A percentile compares a stretch with the other conserved stretches of the same genome.
Conservation (phyloP, 1,139 yeast species). For the Taphrina flavorubra region DNA sequence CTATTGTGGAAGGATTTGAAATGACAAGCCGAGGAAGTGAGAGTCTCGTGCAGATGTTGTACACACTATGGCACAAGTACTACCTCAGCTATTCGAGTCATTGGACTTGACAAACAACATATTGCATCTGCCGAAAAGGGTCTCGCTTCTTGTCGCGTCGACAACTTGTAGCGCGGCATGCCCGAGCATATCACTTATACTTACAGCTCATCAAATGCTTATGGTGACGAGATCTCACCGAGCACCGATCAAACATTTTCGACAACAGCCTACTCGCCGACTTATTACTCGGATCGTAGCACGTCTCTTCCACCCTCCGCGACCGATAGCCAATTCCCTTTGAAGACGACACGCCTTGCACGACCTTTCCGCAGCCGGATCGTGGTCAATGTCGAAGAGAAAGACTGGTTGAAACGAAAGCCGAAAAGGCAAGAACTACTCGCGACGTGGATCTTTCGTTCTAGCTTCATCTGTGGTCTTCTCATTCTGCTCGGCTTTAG, state of each 20-base stretch:
- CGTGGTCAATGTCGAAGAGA: constrained; percentile 5
- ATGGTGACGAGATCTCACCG: not conserved
- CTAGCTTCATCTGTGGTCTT: not conserved
- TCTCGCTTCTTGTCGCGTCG: not conserved
- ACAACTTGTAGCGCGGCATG: not conserved
- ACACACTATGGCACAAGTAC: no score
- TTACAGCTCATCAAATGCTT: not conserved
- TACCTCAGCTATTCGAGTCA: no score
- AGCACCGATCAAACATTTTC: constrained; percentile 3
- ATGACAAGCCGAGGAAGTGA: no score
- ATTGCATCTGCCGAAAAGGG: no score
- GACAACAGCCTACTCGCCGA: not conserved
- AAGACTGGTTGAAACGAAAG: constrained; percentile 19
- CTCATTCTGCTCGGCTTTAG: constrained; percentile 12
- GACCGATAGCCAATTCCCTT: not conserved
- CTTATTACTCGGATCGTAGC: constrained; percentile 1
- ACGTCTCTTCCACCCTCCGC: not conserved
- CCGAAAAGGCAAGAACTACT: constrained; percentile 7
- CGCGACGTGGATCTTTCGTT: constrained; percentile 27
- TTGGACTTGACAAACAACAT: no score
- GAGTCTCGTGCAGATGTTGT: no score
- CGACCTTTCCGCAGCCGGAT: constrained; percentile 22
- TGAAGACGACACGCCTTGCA: not conserved
- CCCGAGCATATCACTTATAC: constrained; percentile 11
- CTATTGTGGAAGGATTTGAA: no score